phyloP scores from a whole-genome alignment of 192 early-diverging fungal genomes.

The Backusella macrospora region DNA sequence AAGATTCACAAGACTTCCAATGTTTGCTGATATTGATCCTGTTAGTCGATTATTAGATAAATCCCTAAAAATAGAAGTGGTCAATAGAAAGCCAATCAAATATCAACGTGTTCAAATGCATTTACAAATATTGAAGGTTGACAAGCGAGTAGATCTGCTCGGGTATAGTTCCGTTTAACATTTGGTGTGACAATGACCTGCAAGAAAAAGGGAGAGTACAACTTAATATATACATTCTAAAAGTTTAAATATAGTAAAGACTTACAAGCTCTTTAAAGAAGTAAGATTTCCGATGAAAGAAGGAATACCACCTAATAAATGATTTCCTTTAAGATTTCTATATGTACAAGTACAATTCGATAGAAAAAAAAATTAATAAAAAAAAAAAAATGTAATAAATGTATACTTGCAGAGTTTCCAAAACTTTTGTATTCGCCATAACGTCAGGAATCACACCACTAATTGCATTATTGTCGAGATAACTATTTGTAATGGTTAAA shows the following conservation, averaged over 20 bases:
- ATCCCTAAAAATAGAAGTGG: slow-evolving; percentile 28
- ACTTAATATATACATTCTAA: background rate
- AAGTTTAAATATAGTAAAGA: background rate
- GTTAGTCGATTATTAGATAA: slow-evolving; percentile 40
- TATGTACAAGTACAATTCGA: background rate
- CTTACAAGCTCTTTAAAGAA: slow-evolving; percentile 26
- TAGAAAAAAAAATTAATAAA: slow-evolving; percentile 26
- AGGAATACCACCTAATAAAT: slow-evolving; percentile 21
- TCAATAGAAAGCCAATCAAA: slow-evolving; percentile 7
- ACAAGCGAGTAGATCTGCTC: slow-evolving; percentile 24
- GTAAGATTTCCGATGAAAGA: slow-evolving; percentile 27
- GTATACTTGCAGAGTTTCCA: background rate
- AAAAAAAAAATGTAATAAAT: slow-evolving; percentile 7
- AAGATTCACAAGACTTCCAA: slow-evolving; percentile 38
- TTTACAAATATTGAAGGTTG: slow-evolving; percentile 37
- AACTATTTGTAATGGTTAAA: slow-evolving; percentile 2
- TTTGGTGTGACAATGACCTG: slow-evolving; percentile 25
- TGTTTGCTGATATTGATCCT: slow-evolving; percentile 29
- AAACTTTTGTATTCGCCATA: slow-evolving; percentile 16
- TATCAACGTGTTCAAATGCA: slow-evolving; percentile 10
- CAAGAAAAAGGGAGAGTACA: background rate
- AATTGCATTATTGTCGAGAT: slow-evolving; percentile 36
- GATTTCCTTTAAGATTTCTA: slow-evolving; percentile 23
- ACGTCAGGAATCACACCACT: slow-evolving; percentile 23
- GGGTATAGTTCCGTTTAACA: slow-evolving; percentile 36